Base-by-base conservation (phyloP, 768 basidiomycete genomes). In the Phaffia tasmanica region DNA sequence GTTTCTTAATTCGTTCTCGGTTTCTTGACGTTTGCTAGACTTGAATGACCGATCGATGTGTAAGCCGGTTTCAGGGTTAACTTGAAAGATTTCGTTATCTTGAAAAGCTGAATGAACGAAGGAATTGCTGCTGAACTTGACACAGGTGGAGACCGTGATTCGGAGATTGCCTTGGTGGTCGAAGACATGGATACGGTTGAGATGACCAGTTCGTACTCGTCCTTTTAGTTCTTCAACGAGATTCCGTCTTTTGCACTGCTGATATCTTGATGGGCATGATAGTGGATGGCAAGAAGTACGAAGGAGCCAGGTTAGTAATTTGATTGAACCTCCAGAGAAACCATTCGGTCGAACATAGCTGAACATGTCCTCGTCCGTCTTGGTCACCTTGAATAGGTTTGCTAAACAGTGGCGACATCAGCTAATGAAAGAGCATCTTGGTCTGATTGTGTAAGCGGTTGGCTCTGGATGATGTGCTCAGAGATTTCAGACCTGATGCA, bases 81-180 rank as follows among this genome's bases (percentile, higher is more conserved):
- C 6, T 5, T 42, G 11, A 42, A 5, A 11, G 11, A 42, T 42
- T 5, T 11, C 35, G 11, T 11, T 42, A 11, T 11, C 35, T 42
- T 5, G 6, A 42, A 42, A 5, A 42, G 35, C 35, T 42, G 35
- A 42, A 42, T 5, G 11, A 42, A 11, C 25, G 59, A 61, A 27
- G 66, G 62, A 30, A 54, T 42, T 16, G 59, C 6, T 29, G 56
- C 56, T 9, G 25, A n/a, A 29, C 7, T 14, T 7, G 15, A 3
- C 27, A 57, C 27, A 57, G n/a, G 56, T 29, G 25, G 56, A 32
- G 54, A 61, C 53, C 27, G 61, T 8, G 69, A 72, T 76, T 94
- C 90, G 1, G 95, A 98, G 77, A 94, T 97, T 70, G 89, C 88
- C 8, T 77, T 95, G 9, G 84, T 97, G 23, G 86, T 61, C 70